Evolutionary conservation across 306 rosid genomes (phyloP), one percentile per base, ranked within the genome.

Genomic region (Prunus mongolica): DNA sequence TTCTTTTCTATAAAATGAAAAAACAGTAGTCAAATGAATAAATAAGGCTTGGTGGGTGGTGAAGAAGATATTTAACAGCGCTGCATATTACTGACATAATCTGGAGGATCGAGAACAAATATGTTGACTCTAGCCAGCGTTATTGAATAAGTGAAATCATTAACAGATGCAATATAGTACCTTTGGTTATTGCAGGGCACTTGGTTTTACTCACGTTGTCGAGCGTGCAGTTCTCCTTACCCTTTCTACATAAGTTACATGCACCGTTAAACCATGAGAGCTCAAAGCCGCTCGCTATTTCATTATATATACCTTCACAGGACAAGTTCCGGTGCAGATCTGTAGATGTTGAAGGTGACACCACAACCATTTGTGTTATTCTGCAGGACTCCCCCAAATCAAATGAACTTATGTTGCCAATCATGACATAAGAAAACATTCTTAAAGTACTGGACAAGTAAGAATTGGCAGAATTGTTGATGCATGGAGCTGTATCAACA

Each of bases 221-320:
- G 34, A 30, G 34, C 8, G 6, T 34, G 38, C 38, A 34, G 38
- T 30, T 4, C 34, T 30, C 0, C 34, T 30, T 4, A 30, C 0
- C 5, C 38, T 1, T 34, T 5, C 38, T 0, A 34, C 38, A 34
- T 34, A 5, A 34, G 38, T 3, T 0, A 4, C 65, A 58, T 12
- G 6, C 18, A 3, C 1, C 1, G 0, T 3, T 0, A 38, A 18
- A 38, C 50, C 69, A 65, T 18, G 69, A 34, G 27, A 81, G 74
- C 52, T 71, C 70, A 34, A 81, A 71, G 11, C 78, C 81, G 45
- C 19, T 20, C 0, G 47, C 67, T n/a, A 81, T 24, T 65, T 50
- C 51, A 44, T 71, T 32, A 49, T 61, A 72, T 8, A 70, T 64
- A 56, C 38, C 70, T 47, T 18, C 14, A 34, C 67, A 81, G n/a